phyloP scores from a whole-genome alignment of 768 basidiomycete species.

The Boletus bicolor region DNA sequence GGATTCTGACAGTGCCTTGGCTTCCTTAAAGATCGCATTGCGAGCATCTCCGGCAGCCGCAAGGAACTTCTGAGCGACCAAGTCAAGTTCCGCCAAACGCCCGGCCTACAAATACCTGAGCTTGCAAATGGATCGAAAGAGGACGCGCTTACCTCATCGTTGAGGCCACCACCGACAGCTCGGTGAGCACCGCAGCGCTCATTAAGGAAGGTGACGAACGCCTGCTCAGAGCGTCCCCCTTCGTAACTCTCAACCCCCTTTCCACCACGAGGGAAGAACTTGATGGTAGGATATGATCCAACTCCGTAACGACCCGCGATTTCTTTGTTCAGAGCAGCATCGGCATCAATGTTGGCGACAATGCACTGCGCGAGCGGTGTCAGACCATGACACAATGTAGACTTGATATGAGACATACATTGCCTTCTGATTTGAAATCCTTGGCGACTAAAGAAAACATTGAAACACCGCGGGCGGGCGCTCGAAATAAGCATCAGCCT shows the following conservation, averaged over 20 bases:
- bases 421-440: conserved; percentile 72
- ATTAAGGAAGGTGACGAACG: conserved; percentile 78
- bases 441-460: conserved; percentile 53
- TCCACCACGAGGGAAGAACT: conserved; percentile 81
- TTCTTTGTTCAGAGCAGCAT: conserved; percentile 73
- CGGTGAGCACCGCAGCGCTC: conserved; percentile 85
- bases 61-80: conserved; percentile 73
- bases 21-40: conserved; percentile 62
- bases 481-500: neutral
- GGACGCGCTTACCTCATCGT: conserved; percentile 49
- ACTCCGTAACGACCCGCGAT: conserved; percentile 73
- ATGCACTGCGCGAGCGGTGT: conserved; percentile 56
- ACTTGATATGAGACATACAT: conserved; percentile 43
- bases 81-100: conserved; percentile 72
- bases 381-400: neutral
- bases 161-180: conserved; percentile 76
- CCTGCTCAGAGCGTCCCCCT: conserved; percentile 67
- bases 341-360: conserved; percentile 88
- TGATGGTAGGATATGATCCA: conserved; percentile 86
- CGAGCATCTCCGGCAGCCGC: conserved; percentile 54
- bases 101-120: conserved; percentile 60
- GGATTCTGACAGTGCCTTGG: conserved; percentile 45
- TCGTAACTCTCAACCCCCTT: conserved; percentile 67
- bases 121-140: neutral
- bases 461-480: neutral